phyloP scores from a whole-genome alignment of 139 green algal species.

The Chlamydomonas sphaeroides region DNA sequence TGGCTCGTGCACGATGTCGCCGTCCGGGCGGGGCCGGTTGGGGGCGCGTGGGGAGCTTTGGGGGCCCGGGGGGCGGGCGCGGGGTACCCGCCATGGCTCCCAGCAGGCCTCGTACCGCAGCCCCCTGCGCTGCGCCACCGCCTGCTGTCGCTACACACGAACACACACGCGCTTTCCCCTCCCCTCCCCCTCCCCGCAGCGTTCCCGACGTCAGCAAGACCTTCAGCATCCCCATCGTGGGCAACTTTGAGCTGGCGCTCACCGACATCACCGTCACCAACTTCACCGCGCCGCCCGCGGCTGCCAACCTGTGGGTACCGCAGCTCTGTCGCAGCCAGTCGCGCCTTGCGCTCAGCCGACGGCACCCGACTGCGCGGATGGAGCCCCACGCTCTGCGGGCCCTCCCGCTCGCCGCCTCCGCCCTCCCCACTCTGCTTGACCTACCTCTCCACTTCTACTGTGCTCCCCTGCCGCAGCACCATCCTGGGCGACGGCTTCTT shows the following conservation, averaged over 20 bases:
- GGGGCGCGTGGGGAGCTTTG: too few relatives aligned
- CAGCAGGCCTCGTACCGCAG: not conserved
- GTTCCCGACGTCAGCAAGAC: conserved; percentile 30
- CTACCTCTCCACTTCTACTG: not conserved
- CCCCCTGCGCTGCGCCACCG: too few relatives aligned
- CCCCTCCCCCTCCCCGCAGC: not conserved
- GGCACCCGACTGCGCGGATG: too few relatives aligned
- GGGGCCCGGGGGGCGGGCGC: too few relatives aligned
- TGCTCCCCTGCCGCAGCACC: not conserved
- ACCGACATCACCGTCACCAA: conserved; percentile 7
- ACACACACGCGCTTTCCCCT: not conserved
- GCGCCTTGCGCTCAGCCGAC: too few relatives aligned
- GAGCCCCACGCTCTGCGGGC: too few relatives aligned
- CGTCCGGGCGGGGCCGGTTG: too few relatives aligned
- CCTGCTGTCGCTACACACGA: not conserved
- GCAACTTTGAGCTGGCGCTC: conserved; percentile 38
- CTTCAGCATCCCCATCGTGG: conserved; percentile 46
- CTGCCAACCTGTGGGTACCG: conserved; percentile 2
- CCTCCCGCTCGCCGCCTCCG: too few relatives aligned
- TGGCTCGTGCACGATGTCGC: too few relatives aligned
- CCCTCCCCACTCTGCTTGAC: too few relatives aligned
- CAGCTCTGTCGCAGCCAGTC: too few relatives aligned
- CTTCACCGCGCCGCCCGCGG: not conserved
- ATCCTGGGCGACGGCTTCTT: conserved; percentile 42
- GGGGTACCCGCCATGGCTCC: not conserved